These are phyloP conservation scores for Peronospora farinosa DNA, from an alignment of 352 stramenopile genomes.

Conservation along the genomic window DNA sequence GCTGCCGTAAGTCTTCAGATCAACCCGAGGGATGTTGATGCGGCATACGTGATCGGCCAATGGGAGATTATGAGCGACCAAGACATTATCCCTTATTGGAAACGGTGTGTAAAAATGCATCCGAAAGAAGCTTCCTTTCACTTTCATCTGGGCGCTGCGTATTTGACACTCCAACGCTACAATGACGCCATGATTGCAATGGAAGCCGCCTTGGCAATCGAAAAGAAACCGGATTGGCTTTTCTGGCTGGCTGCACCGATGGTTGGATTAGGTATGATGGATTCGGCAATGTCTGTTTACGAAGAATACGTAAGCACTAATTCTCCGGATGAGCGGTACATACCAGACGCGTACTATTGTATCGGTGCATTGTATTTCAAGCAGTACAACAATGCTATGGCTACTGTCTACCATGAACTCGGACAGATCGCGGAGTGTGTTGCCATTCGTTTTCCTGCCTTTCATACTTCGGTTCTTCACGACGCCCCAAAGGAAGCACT, in stretches of 20 bases:
- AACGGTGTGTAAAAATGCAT: constrained; percentile 29
- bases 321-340: constrained; percentile 29
- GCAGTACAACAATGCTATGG: constrained; percentile 21
- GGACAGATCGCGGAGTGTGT: constrained; percentile 27
- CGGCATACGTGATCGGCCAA: constrained; percentile 28
- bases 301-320: constrained; percentile 28
- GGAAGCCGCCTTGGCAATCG: constrained; percentile 22
- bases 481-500: constrained; percentile 21
- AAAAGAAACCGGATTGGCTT: constrained; percentile 29
- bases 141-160: constrained; percentile 27
- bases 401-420: constrained; percentile 26
- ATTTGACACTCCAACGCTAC: constrained; percentile 16
- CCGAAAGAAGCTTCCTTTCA: constrained; percentile 27
- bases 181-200: constrained; percentile 26
- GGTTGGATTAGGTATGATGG: constrained; percentile 21
- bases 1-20: constrained; percentile 20
- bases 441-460: constrained; percentile 29
- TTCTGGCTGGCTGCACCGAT: constrained; percentile 23
- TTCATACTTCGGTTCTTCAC: constrained; percentile 14
- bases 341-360: constrained; percentile 31
- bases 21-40: constrained; percentile 24
- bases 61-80: constrained; percentile 26
- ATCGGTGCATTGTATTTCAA: constrained; percentile 29
- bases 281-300: constrained; percentile 17
- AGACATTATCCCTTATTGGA: constrained; percentile 27